These are phyloP conservation scores for Cytospora schulzeri DNA, from an alignment of 2,329 filamentous ascomycete genomes.

Conservation along the genomic window DNA sequence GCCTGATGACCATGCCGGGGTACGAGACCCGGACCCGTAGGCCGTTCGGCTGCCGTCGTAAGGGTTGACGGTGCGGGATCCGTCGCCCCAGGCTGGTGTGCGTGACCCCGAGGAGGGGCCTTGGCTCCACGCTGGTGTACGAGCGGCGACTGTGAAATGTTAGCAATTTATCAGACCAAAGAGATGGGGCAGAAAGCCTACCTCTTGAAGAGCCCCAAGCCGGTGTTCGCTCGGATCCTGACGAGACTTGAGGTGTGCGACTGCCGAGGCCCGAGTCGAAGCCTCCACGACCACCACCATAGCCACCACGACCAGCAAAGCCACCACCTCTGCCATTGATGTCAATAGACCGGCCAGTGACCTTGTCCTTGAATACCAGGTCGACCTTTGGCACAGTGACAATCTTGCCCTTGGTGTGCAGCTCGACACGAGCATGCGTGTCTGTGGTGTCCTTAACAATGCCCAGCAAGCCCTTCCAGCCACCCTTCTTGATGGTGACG, in stretches of 20 bases:
- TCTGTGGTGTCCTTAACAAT: slow-evolving; percentile 96
- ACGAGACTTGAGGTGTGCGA: slow-evolving; percentile 67
- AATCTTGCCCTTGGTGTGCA: slow-evolving; percentile 93
- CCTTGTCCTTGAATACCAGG: slow-evolving; percentile 82
- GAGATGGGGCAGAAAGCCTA: slow-evolving; percentile 47
- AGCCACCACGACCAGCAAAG: slow-evolving; percentile 45
- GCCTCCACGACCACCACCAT: slow-evolving; percentile 47
- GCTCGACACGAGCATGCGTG: slow-evolving; percentile 80
- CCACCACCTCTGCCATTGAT: slow-evolving; percentile 56
- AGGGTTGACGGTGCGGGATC: slow-evolving; percentile 67
- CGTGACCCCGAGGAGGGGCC: slow-evolving; percentile 56
- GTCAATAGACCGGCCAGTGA: slow-evolving; percentile 78
- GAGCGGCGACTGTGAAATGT: slow-evolving; percentile 53
- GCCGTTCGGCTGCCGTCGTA: slow-evolving; percentile 76
- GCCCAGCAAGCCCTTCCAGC: slow-evolving; percentile 89
- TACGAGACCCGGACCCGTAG: slow-evolving; percentile 73
- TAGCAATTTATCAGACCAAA: slow-evolving; percentile 27
- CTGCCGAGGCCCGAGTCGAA: slow-evolving; percentile 60
- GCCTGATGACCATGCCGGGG: slow-evolving; percentile 77
- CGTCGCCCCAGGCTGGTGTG: slow-evolving; percentile 72
- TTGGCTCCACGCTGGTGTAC: slow-evolving; percentile 65
- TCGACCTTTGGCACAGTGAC: slow-evolving; percentile 81
- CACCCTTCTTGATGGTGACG: slow-evolving; percentile 82
- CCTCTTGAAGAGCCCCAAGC: slow-evolving; percentile 70
- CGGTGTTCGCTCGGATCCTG: slow-evolving; percentile 69